Conservation (phyloP, 208 protist species). For the Leishmania mexicana region DNA sequence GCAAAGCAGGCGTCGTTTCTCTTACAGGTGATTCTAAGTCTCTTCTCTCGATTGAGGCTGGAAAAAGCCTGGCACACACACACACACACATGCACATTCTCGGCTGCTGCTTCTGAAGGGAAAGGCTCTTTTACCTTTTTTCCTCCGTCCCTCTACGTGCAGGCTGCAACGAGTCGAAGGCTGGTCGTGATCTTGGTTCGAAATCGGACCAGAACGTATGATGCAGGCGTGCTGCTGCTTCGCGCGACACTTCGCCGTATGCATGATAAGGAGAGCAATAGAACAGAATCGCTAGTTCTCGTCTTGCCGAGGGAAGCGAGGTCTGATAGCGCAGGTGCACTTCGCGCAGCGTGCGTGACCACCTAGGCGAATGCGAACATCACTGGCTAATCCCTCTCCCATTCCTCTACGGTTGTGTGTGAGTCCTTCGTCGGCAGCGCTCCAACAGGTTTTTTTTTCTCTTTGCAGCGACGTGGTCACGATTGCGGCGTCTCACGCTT, state of each 20-base stretch:
- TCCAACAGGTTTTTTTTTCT: neutral
- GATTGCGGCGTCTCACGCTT: neutral
- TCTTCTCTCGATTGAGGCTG: neutral
- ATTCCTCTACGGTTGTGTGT: neutral
- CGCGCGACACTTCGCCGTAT: neutral
- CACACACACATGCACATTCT: neutral
- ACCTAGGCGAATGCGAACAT: neutral
- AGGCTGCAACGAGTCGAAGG: neutral
- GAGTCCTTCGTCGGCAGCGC: neutral
- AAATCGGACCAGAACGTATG: neutral
- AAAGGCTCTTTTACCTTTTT: neutral
- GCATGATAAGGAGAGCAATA: neutral
- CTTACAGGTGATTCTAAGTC: neutral
- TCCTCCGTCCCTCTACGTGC: slow-evolving; percentile 3
- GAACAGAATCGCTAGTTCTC: neutral
- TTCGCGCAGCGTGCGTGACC: neutral
- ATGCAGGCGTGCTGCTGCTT: neutral
- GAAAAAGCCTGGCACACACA: neutral
- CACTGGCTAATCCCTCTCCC: neutral
- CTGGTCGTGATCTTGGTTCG: neutral
- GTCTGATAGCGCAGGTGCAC: neutral
- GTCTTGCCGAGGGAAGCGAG: neutral
- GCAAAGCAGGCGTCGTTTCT: neutral
- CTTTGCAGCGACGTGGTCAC: neutral
- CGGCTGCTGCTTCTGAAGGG: neutral